A percentile compares a stretch with the other conserved stretches of the same genome.
phyloP scores from a whole-genome alignment of 441 rosid genomes.

The Corymbia calophylla region DNA sequence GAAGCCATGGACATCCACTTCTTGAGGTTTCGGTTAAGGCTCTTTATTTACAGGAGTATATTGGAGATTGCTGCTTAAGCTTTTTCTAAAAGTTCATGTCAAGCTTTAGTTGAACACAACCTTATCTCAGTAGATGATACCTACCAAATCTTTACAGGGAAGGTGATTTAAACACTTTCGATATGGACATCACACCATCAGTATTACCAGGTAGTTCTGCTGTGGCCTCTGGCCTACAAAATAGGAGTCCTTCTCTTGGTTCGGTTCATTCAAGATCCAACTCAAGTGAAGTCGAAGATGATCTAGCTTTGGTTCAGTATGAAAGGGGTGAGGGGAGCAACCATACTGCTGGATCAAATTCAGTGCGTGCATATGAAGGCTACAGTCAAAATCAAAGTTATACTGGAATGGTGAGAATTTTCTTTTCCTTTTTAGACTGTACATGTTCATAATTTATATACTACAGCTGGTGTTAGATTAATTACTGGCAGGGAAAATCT shows the following conservation, averaged over 20 bases:
- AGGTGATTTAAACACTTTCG: background rate
- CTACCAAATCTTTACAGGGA: background rate
- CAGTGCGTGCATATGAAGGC: background rate
- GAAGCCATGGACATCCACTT: background rate
- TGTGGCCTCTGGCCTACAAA: background rate
- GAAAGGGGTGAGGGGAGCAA: conserved; percentile 3
- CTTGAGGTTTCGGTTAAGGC: background rate
- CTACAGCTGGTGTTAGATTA: background rate
- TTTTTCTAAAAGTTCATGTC: background rate
- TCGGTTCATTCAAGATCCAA: background rate
- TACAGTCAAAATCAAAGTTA: background rate
- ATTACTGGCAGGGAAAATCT: background rate
- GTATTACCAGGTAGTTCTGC: background rate
- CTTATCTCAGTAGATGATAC: background rate
- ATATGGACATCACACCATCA: background rate
- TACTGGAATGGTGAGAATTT: background rate
- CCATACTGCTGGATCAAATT: background rate
- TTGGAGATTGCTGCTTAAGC: background rate
- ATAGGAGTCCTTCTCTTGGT: background rate
- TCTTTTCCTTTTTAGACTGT: background rate
- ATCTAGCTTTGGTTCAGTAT: background rate
- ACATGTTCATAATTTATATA: background rate
- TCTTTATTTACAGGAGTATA: background rate
- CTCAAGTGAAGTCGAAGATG: conserved; percentile 11
- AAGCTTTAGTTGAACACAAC: background rate